phyloP scores from a whole-genome alignment of 805 yeast genomes.

The Candida maris region DNA sequence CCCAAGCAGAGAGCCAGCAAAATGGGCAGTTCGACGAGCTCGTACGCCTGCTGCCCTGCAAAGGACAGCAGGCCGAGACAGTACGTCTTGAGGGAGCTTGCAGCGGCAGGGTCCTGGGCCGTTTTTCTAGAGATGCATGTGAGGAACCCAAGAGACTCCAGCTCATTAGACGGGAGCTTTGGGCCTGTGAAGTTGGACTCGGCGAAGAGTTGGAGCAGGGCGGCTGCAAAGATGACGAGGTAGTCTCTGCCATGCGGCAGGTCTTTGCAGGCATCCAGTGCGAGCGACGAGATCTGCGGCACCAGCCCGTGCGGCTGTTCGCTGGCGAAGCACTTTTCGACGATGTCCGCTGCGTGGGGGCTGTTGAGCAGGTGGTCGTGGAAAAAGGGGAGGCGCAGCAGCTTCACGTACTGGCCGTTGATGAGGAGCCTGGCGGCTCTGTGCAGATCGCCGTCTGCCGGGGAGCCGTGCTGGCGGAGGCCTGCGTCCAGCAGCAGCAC shows the following conservation, averaged over 20 bases:
- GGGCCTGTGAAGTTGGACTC: slow-evolving; percentile 88
- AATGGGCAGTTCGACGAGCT: slow-evolving; percentile 49
- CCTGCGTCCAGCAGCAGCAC: too few species aligned
- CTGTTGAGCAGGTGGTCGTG: slow-evolving; percentile 15
- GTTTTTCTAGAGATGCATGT: slow-evolving; percentile 11
- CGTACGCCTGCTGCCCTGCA: slow-evolving; percentile 67
- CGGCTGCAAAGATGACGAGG: slow-evolving; percentile 44
- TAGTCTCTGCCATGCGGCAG: slow-evolving; percentile 14
- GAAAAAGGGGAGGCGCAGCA: slow-evolving; percentile 10
- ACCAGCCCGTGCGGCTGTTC: slow-evolving; percentile 5
- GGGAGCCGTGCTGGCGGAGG: too few species aligned
- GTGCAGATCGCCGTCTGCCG: too few species aligned
- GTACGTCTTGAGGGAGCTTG: slow-evolving; percentile 11
- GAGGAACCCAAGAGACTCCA: slow-evolving; percentile 15
- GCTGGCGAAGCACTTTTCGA: slow-evolving; percentile 4
- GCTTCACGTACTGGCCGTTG: slow-evolving; percentile 28
- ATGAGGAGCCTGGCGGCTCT: slow-evolving; percentile 12
- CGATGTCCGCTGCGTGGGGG: slow-evolving; percentile 1
- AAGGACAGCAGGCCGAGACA: slow-evolving; percentile 17
- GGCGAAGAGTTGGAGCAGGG: slow-evolving; percentile 62
- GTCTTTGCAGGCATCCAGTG: slow-evolving; percentile 6
- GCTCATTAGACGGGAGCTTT: slow-evolving; percentile 36
- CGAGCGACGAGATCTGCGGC: neutral
- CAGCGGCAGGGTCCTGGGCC: slow-evolving; percentile 17
- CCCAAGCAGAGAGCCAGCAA: slow-evolving; percentile 42